These are phyloP conservation scores for Paraphaeosphaeria minitans DNA, from an alignment of 2,329 filamentous ascomycete species.

Conservation along the genomic window DNA sequence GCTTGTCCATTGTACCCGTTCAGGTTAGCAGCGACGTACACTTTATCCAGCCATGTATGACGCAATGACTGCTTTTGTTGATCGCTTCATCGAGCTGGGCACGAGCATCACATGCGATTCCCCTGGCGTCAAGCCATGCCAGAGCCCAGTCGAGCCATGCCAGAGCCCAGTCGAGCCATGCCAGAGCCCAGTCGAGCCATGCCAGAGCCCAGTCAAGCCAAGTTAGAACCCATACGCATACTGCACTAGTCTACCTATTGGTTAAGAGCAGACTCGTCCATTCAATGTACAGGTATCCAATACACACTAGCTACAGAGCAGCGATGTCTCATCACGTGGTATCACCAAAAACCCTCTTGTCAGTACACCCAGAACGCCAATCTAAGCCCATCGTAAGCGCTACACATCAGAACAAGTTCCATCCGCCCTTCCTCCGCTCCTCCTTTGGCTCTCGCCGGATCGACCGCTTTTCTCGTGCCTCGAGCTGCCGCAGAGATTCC, in stretches of 20 bases:
- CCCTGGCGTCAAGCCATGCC: background rate
- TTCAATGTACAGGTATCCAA: background rate
- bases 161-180: background rate
- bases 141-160: background rate
- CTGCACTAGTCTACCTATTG: background rate
- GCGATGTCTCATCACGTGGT: slow-evolving; percentile 4
- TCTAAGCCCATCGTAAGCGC: slow-evolving; percentile 1
- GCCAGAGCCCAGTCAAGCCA: background rate
- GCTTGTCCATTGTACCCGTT: background rate
- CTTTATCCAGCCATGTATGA: background rate
- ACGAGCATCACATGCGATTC: background rate
- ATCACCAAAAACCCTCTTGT: background rate
- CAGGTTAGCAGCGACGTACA: background rate
- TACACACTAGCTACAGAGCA: background rate
- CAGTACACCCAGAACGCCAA: slow-evolving; percentile 1
- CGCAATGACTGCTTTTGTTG: background rate
- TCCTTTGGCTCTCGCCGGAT: slow-evolving; percentile 27
- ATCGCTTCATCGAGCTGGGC: background rate
- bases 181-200: background rate
- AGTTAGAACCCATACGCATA: background rate
- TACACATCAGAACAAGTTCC: slow-evolving; percentile 34
- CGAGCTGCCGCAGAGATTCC: slow-evolving; percentile 83
- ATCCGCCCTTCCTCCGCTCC: slow-evolving; percentile 36
- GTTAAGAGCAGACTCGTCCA: background rate
- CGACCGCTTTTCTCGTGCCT: slow-evolving; percentile 68